Evolutionary conservation across 1,139 yeast genomes (phyloP).

Genomic region (Protomyces macrosporus): DNA sequence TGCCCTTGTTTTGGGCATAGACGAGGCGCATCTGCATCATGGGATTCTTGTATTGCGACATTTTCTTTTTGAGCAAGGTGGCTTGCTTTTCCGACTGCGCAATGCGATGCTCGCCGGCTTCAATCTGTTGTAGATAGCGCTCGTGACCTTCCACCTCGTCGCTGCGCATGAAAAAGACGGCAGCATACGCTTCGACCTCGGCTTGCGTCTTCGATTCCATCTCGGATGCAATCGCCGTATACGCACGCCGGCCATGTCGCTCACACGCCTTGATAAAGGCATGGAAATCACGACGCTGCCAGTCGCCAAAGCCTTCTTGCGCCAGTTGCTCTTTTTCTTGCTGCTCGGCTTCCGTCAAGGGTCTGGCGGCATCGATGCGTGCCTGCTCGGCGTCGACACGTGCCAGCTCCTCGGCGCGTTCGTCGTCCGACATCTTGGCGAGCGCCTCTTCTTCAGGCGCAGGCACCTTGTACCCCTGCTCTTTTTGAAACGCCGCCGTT

Average conservation of each 20-base stretch:
- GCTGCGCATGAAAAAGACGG: conserved; percentile 70
- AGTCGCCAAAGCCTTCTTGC: conserved; percentile 62
- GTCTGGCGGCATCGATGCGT: conserved; percentile 62
- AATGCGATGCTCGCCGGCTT: conserved; percentile 76
- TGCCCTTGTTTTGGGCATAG: conserved; percentile 77
- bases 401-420: conserved; percentile 38
- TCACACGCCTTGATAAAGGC: conserved; percentile 78
- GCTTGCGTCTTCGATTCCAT: conserved; percentile 59
- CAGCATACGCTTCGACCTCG: conserved; percentile 65
- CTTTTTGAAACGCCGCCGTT: conserved; percentile 67
- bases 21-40: conserved; percentile 67
- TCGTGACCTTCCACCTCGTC: conserved; percentile 77
- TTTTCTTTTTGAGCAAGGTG: conserved; percentile 57
- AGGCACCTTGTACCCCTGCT: conserved; percentile 64
- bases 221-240: conserved; percentile 56
- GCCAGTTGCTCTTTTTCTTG: conserved; percentile 57
- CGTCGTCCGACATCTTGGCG: conserved; percentile 56
- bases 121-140: conserved; percentile 77
- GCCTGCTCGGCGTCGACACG: conserved; percentile 54
- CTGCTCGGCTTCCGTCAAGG: conserved; percentile 71
- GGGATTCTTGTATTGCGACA: conserved; percentile 62
- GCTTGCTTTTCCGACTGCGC: conserved; percentile 63
- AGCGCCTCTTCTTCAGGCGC: conserved; percentile 61
- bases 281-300: conserved; percentile 87
- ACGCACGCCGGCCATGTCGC: conserved; percentile 65